phyloP scores from a whole-genome alignment of 768 basidiomycete species.

The Leccinum subtestaceum region DNA sequence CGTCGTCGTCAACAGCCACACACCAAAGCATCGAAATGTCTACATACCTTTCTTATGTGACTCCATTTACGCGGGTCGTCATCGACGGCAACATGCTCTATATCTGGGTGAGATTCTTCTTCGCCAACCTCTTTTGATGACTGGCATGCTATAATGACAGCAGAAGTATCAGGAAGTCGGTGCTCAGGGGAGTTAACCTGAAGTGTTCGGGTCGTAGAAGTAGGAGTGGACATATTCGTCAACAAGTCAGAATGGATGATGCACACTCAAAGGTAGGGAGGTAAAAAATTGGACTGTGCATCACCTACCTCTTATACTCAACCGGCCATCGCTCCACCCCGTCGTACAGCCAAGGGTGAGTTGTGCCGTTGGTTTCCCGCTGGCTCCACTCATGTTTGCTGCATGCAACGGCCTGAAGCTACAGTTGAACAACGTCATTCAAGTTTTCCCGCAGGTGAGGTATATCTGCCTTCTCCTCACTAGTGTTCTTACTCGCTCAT shows the following conservation, averaged over 20 bases:
- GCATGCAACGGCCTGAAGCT: not conserved
- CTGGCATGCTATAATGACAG: constrained; percentile 1
- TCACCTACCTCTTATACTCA: constrained; percentile 23
- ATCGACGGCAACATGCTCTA: constrained; percentile 41
- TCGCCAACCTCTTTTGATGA: constrained; percentile 1
- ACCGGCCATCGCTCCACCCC: not conserved
- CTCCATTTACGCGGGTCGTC: constrained; percentile 68
- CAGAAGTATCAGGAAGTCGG: constrained; percentile 1
- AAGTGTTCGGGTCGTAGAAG: not conserved
- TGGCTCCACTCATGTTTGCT: constrained; percentile 1
- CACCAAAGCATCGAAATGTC: not conserved
- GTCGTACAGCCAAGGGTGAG: not conserved
- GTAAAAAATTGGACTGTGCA: not conserved
- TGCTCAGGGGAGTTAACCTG: not conserved
- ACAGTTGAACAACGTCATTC: not conserved
- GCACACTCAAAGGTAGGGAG: constrained; percentile 4
- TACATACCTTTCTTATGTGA: constrained; percentile 48
- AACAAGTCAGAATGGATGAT: constrained; percentile 3
- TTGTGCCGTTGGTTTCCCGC: not conserved
- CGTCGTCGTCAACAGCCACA: not conserved
- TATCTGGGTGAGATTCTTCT: constrained; percentile 23
- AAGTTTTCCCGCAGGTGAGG: constrained; percentile 16
- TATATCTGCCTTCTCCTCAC: constrained; percentile 15
- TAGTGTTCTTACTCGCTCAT: constrained; percentile 1
- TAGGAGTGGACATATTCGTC: constrained; percentile 12